phyloP scores from a whole-genome alignment of 768 basidiomycete species.

The Amanita fuliginea region DNA sequence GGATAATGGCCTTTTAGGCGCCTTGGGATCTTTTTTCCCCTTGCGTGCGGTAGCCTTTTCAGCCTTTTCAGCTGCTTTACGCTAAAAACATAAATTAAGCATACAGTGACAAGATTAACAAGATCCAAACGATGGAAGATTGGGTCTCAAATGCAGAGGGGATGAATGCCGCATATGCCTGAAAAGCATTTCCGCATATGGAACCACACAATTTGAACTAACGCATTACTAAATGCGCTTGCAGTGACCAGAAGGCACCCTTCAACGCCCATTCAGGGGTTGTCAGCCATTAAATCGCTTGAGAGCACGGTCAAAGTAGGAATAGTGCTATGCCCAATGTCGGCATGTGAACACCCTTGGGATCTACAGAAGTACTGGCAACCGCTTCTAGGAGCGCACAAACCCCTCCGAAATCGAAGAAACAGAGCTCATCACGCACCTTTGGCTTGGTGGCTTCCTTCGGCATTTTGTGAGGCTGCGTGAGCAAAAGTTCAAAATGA shows the following conservation, averaged over 20 bases:
- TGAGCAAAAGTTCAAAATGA: constrained; percentile 2
- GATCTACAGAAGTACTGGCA: not conserved
- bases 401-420: constrained; percentile 11
- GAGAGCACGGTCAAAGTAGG: not conserved
- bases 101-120: not conserved
- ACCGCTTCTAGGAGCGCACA: constrained; percentile 1
- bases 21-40: constrained; percentile 69
- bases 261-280: not conserved
- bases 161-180: not conserved
- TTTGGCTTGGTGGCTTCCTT: constrained; percentile 65
- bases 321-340: not conserved
- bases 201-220: not conserved
- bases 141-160: no score
- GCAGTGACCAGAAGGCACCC: not conserved
- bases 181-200: not conserved
- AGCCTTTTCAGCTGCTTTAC: constrained; percentile 67
- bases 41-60: constrained; percentile 45
- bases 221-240: not conserved
- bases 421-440: constrained; percentile 28
- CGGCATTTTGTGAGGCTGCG: constrained; percentile 47
- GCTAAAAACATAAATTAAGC: constrained; percentile 23
- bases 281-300: not conserved
- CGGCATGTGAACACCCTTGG: not conserved
- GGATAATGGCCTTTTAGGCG: constrained; percentile 87
- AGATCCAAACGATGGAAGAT: not conserved